phyloP scores from a whole-genome alignment of 1,139 yeast genomes.

The Debaryomyces psychrophilus region DNA sequence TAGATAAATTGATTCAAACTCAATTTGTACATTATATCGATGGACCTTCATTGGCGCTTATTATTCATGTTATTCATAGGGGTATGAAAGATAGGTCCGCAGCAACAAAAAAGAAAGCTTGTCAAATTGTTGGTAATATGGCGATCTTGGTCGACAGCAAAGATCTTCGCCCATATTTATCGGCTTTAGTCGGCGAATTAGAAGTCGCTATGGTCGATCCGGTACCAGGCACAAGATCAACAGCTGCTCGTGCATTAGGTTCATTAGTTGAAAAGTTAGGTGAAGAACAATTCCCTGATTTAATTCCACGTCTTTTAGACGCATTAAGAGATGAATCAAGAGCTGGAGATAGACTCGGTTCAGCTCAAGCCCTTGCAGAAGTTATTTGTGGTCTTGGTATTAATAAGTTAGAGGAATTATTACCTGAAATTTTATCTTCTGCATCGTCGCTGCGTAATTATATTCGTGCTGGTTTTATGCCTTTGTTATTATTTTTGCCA shows the following conservation, averaged over 20 bases:
- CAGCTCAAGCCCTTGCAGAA: constrained; percentile 96
- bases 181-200: constrained; percentile 74
- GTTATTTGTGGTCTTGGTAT: constrained; percentile 91
- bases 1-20: constrained; percentile 83
- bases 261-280: constrained; percentile 95
- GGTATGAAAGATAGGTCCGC: constrained; percentile 96
- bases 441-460: constrained; percentile 67
- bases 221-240: constrained; percentile 94
- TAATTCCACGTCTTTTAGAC: constrained; percentile 77
- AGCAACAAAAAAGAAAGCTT: constrained; percentile 86
- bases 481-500: constrained; percentile 84
- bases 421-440: constrained; percentile 79
- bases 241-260: constrained; percentile 97
- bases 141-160: constrained; percentile 89
- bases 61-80: constrained; percentile 91
- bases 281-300: constrained; percentile 91
- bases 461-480: constrained; percentile 92
- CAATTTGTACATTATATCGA: constrained; percentile 97
- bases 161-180: constrained; percentile 83
- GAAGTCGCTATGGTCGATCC: constrained; percentile 98
- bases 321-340: constrained; percentile 80
- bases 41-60: constrained; percentile 94
- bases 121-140: constrained; percentile 98
- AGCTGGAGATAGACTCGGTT: constrained; percentile 92
- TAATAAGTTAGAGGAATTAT: constrained; percentile 79